Evolutionary conservation across 148 eudicot species (phyloP).

Genomic region (Selenicereus undatus): DNA sequence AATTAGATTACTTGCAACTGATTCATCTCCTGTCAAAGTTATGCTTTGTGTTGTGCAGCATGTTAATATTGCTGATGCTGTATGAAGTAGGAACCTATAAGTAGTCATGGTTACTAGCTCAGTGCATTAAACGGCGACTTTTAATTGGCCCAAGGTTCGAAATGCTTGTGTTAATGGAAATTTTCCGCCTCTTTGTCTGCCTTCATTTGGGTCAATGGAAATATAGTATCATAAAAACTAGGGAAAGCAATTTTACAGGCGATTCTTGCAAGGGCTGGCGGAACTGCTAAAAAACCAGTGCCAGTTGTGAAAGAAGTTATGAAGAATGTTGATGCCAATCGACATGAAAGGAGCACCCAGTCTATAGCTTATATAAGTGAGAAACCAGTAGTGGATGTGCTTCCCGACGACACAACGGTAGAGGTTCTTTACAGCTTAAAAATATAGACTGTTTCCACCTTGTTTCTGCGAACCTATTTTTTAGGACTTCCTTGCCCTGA

Average conservation of each 20-base stretch:
- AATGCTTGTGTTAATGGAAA: not conserved
- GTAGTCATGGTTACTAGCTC: not conserved
- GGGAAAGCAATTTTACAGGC: slow-evolving; percentile 40
- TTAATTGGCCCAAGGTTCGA: not conserved
- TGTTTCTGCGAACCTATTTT: not conserved
- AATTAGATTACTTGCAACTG: not conserved
- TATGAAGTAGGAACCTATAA: not conserved
- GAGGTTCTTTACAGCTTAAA: not conserved
- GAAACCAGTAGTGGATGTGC: slow-evolving; percentile 32
- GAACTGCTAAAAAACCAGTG: slow-evolving; percentile 31
- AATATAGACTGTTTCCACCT: not conserved
- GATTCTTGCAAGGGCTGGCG: slow-evolving; percentile 64
- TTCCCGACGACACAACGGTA: slow-evolving; percentile 37
- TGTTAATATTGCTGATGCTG: not conserved
- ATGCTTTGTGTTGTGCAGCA: not conserved
- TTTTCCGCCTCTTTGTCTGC: not conserved
- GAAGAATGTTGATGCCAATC: slow-evolving; percentile 31
- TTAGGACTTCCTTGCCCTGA: not conserved
- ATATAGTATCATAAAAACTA: not conserved
- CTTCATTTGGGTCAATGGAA: not conserved
- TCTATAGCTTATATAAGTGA: slow-evolving; percentile 40
- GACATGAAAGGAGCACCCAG: slow-evolving; percentile 28
- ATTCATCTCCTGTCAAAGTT: not conserved
- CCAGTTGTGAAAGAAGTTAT: slow-evolving; percentile 38
- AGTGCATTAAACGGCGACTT: not conserved